Evolutionary conservation across 352 stramenopile genomes (phyloP), one percentile per base, ranked within the genome.

Genomic region (Phytophthora colocasiae): DNA sequence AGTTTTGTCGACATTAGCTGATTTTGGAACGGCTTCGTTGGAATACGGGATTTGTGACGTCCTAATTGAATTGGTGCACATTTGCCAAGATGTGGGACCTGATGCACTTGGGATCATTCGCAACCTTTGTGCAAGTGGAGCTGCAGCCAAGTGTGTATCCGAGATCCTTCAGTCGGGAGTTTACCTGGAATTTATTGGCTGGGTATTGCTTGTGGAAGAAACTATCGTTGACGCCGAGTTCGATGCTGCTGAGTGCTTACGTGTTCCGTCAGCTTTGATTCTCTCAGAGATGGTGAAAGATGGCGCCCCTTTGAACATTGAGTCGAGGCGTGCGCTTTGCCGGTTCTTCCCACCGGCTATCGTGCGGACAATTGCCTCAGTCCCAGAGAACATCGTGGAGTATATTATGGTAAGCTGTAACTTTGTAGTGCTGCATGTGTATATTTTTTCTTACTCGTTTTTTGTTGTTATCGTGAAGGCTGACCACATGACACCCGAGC

Each of bases 401-500:
- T 95, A 84, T 46, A 81, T 85, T 53, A 77, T 80, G 73, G 84
- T 91, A 75, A 51, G 56, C 6, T 43, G 43, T 27, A 6, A 1
- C 24, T 51, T 14, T 38, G 19, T 39, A 10, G 17, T 55, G 14
- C 24, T 17, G 29, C 22, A 32, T 47, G 22, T 22, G 22, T 22
- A 1, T 22, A 22, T 36, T 6, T 26, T n/a, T 31, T 51, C 12
- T 24, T 40, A 72, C 24, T 65, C 14, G 53, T 26, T 15, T 26
- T 14, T 31, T 60, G 34, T 60, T 50, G 73, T 36, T 12, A 48
- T 61, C 15, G n/a, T 92, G 40, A 76, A 99, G 80, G 69, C 62
- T 39, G 90, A 98, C 48, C 92, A 96, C 62, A 91, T 96, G 63
- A 97, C 83, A 22, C 96, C 96, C 0, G 96, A 98, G 66, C 80